Percentiles rank a stretch among this genome's conserved stretches.
Evolutionary conservation across 1,284 basidiomycete species (phyloP).

Genomic region (Stereum hirsutum): DNA sequence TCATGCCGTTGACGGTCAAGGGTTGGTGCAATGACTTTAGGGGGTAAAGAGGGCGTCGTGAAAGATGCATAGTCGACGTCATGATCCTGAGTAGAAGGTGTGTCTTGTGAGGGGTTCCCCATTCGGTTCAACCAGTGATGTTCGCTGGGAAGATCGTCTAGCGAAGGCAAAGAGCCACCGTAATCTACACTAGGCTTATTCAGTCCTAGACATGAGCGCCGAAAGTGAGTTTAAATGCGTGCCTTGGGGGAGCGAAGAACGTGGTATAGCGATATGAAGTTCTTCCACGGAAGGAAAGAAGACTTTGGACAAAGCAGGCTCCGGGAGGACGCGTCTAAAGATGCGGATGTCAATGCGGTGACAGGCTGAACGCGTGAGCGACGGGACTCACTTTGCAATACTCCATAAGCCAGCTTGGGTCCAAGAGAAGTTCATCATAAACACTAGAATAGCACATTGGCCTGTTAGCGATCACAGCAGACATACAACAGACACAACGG

Average conservation of each 20-base stretch:
- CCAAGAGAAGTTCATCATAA: constrained; percentile 80
- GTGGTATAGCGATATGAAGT: constrained; percentile 49
- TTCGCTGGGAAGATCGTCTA: constrained; percentile 7
- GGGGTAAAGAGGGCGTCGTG: neutral
- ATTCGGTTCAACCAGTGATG: no score
- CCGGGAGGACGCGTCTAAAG: constrained; percentile 58
- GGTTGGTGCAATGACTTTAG: neutral
- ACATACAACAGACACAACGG: constrained; percentile 12
- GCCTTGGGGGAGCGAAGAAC: constrained; percentile 52
- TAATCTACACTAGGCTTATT: constrained; percentile 8
- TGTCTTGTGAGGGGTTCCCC: no score
- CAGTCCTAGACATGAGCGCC: neutral
- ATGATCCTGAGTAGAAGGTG: no score
- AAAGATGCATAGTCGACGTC: neutral
- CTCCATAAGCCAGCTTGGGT: constrained; percentile 72
- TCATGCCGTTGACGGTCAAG: neutral
- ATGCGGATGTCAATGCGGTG: constrained; percentile 6
- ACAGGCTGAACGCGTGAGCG: constrained; percentile 5
- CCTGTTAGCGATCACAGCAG: neutral
- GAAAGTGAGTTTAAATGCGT: constrained; percentile 14
- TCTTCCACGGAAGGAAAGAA: constrained; percentile 62
- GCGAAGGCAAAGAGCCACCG: constrained; percentile 9
- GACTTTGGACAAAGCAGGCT: constrained; percentile 58
- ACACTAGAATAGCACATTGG: constrained; percentile 32
- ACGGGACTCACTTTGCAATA: constrained; percentile 48